phyloP scores from a whole-genome alignment of 768 basidiomycete genomes.

The Dendrothele bispora region DNA sequence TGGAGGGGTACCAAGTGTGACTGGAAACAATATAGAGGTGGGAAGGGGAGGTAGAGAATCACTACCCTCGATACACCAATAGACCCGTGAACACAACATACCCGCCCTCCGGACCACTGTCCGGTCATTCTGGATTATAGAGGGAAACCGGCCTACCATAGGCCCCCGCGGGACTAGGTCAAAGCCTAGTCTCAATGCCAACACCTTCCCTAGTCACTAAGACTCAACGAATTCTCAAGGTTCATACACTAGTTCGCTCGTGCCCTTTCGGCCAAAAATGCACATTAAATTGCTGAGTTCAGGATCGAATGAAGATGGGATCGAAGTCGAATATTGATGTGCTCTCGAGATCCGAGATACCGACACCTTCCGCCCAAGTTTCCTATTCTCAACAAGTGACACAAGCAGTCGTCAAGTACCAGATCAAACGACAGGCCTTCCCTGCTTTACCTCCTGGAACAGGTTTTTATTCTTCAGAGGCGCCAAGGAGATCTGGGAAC shows the following conservation, averaged over 20 bases:
- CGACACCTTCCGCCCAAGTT: background rate
- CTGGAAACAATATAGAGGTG: conserved; percentile 16
- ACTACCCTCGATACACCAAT: background rate
- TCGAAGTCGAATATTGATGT: too few relatives aligned
- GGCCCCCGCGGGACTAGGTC: background rate
- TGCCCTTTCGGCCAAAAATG: background rate
- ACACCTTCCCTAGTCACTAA: background rate
- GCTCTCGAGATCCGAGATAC: too few relatives aligned
- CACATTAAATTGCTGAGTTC: too few relatives aligned
- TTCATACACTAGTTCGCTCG: background rate
- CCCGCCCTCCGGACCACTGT: conserved; percentile 4
- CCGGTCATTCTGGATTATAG: background rate
- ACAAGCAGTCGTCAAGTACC: background rate
- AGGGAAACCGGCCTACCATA: background rate
- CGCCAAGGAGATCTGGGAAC: background rate
- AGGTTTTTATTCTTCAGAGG: background rate
- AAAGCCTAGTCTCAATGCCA: background rate
- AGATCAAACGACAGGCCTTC: background rate
- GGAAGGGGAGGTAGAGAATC: conserved; percentile 16
- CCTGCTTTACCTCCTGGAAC: background rate
- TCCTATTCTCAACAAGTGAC: background rate
- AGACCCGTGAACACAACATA: conserved; percentile 4
- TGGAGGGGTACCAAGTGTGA: conserved; percentile 16
- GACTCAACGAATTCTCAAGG: background rate
- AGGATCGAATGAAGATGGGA: too few relatives aligned